Evolutionary conservation across 768 basidiomycete species (phyloP).

Genomic region (Chalciporus piperatus): DNA sequence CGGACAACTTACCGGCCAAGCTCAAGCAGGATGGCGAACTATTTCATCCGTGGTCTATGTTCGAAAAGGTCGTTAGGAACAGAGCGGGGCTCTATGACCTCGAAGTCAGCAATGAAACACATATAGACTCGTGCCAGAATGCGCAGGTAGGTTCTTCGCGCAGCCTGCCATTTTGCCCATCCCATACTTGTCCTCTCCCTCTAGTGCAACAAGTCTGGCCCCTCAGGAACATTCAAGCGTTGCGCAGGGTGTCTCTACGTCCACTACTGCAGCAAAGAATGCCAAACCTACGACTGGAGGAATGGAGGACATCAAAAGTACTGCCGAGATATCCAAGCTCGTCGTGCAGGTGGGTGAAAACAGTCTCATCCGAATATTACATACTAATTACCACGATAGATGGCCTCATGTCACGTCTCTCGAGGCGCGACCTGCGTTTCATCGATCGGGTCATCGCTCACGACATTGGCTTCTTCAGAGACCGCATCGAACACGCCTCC

Average conservation of each 20-base stretch:
- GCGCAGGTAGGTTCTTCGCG: constrained; percentile 12
- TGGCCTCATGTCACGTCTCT: constrained; percentile 19
- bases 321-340: constrained; percentile 26
- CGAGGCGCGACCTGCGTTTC: constrained; percentile 23
- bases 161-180: not conserved
- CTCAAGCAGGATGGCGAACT: constrained; percentile 15
- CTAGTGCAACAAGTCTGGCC: constrained; percentile 26
- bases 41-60: constrained; percentile 18
- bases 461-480: constrained; percentile 14
- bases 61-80: constrained; percentile 17
- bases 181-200: not conserved
- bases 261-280: constrained; percentile 30
- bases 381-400: constrained; percentile 11
- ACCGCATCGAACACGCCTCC: constrained; percentile 15
- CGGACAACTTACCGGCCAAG: constrained; percentile 8
- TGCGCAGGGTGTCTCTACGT: constrained; percentile 30
- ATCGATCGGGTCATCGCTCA: constrained; percentile 23
- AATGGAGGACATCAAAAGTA: constrained; percentile 25
- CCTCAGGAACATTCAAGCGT: constrained; percentile 24
- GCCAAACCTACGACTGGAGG: constrained; percentile 30
- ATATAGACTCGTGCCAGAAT: constrained; percentile 27
- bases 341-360: constrained; percentile 20
- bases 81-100: constrained; percentile 14
- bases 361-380: not conserved
- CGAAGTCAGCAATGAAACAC: constrained; percentile 5